These are phyloP conservation scores for Aspergillus nomiae DNA, from an alignment of 2,329 filamentous ascomycete genomes.

Conservation along the genomic window DNA sequence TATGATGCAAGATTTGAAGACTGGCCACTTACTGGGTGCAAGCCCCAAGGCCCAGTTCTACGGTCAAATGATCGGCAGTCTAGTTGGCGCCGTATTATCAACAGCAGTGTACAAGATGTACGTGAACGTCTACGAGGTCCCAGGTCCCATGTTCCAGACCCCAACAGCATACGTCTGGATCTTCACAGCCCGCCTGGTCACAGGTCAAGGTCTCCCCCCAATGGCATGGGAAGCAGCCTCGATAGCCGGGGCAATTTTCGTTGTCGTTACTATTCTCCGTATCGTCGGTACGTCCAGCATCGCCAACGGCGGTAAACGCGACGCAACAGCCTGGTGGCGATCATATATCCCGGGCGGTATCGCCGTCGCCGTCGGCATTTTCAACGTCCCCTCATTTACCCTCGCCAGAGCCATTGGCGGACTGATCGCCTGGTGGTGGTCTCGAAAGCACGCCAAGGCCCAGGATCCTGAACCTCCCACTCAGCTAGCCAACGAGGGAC, in stretches of 20 bases:
- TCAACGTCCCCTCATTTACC: constrained; percentile 96
- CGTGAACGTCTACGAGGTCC: constrained; percentile 84
- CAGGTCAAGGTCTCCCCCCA: constrained; percentile 80
- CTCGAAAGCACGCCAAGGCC: constrained; percentile 39
- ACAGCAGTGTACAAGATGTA: constrained; percentile 89
- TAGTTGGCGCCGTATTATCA: constrained; percentile 81
- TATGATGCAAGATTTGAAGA: constrained; percentile 96
- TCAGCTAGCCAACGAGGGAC: neutral
- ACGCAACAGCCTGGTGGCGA: constrained; percentile 61
- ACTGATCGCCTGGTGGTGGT: constrained; percentile 76
- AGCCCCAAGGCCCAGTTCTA: constrained; percentile 95
- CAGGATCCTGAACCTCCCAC: neutral
- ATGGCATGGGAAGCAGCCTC: constrained; percentile 81
- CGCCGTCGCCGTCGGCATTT: constrained; percentile 96
- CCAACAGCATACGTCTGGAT: constrained; percentile 97
- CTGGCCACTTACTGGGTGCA: constrained; percentile 87
- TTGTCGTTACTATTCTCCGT: constrained; percentile 68
- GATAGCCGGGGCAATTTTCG: constrained; percentile 74
- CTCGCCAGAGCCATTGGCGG: constrained; percentile 84
- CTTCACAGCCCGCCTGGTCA: constrained; percentile 91
- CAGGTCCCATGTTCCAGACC: constrained; percentile 86
- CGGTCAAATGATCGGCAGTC: constrained; percentile 89
- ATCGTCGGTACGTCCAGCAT: constrained; percentile 53
- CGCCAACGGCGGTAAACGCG: constrained; percentile 33
- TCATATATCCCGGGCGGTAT: constrained; percentile 86